Conservation (phyloP, 2,329 filamentous ascomycete genomes). For the Ophiostoma montium region DNA sequence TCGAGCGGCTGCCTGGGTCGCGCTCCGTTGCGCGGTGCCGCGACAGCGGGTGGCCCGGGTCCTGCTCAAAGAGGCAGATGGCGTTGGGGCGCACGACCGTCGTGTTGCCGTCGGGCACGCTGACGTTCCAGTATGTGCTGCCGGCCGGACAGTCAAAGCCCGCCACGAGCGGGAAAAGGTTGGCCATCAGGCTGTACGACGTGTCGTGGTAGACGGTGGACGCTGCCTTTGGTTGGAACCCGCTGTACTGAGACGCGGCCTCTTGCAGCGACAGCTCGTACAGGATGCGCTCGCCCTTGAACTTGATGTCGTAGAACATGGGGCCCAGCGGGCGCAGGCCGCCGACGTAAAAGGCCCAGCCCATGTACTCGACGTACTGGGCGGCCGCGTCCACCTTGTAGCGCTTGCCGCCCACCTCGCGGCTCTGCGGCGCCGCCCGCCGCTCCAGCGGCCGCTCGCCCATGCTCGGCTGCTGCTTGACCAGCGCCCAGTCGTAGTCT, state of each 20-base stretch:
- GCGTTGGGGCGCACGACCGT: slow-evolving; percentile 31
- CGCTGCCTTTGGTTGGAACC: slow-evolving; percentile 31
- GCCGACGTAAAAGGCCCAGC: slow-evolving; percentile 36
- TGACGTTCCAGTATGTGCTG: slow-evolving; percentile 33
- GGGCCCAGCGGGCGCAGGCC: slow-evolving; percentile 30
- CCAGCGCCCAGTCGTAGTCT: slow-evolving; percentile 22
- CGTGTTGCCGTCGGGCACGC: slow-evolving; percentile 29
- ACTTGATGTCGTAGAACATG: slow-evolving; percentile 35
- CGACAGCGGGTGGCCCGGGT: slow-evolving; percentile 33
- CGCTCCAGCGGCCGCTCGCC: slow-evolving; percentile 22
- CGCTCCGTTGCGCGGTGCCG: slow-evolving; percentile 29
- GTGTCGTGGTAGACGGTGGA: slow-evolving; percentile 32
- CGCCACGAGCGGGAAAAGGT: slow-evolving; percentile 28
- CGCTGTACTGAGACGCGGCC: slow-evolving; percentile 37
- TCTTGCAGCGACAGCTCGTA: slow-evolving; percentile 44
- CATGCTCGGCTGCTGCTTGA: slow-evolving; percentile 17
- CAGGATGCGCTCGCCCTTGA: slow-evolving; percentile 37
- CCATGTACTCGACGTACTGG: slow-evolving; percentile 37
- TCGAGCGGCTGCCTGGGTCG: background rate
- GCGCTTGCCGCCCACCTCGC: slow-evolving; percentile 25
- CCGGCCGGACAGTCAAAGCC: slow-evolving; percentile 39
- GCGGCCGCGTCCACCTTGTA: slow-evolving; percentile 29
- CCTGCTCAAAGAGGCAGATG: slow-evolving; percentile 42
- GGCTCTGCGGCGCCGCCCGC: slow-evolving; percentile 22
- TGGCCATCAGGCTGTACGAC: slow-evolving; percentile 33